Conservation (phyloP, 257 asterid genomes). For the Rauvolfia tetraphylla region DNA sequence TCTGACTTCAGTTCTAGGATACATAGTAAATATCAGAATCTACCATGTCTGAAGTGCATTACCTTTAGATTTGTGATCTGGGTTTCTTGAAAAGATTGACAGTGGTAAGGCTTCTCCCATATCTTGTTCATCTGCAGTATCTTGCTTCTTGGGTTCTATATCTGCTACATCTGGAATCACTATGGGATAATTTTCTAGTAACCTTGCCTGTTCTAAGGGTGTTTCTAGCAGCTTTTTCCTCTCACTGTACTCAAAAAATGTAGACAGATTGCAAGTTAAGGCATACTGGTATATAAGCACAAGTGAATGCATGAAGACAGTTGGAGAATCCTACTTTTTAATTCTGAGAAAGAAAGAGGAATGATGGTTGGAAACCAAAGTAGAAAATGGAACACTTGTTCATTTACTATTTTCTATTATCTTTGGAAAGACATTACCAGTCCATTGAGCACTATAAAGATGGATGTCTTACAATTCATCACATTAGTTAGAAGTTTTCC, state of each 20-base stretch:
- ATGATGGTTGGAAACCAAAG: neutral
- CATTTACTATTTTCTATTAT: no score
- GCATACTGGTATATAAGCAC: neutral
- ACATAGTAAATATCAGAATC: neutral
- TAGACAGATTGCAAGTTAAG: conserved; percentile 19
- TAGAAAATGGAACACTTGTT: neutral
- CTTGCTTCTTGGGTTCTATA: conserved; percentile 29
- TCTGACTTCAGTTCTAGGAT: neutral
- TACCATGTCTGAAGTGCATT: conserved; percentile 29
- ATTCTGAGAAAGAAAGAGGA: neutral
- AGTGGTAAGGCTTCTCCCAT: conserved; percentile 23
- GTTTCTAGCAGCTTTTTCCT: conserved; percentile 43
- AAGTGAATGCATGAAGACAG: neutral
- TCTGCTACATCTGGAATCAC: conserved; percentile 49
- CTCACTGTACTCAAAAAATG: conserved; percentile 32
- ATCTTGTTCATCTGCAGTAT: conserved; percentile 14
- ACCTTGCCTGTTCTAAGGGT: conserved; percentile 40
- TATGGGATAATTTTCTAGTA: conserved; percentile 40
- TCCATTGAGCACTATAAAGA: neutral
- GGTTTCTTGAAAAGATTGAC: conserved; percentile 11
- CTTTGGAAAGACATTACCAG: no score
- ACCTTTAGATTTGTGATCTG: conserved; percentile 18
- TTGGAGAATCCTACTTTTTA: neutral
- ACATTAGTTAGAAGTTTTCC: neutral
- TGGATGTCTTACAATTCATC: neutral